Percentiles rank a stretch among this genome's conserved stretches.
These are phyloP conservation scores for Breynia disticha DNA, from an alignment of 441 rosid genomes.

Conservation along the genomic window DNA sequence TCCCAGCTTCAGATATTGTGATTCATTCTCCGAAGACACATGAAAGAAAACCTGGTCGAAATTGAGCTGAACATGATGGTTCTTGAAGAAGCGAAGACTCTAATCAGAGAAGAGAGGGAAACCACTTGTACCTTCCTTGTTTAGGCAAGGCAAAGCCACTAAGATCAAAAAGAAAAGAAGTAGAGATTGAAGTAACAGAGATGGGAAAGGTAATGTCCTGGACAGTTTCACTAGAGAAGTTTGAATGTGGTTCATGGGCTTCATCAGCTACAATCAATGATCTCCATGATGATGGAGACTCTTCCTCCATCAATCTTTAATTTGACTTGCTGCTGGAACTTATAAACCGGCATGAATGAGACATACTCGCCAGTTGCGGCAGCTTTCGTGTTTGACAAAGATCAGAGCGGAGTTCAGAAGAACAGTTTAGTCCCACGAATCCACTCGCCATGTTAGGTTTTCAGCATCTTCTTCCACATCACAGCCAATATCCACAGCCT, in stretches of 20 bases:
- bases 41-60: not conserved
- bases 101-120: slow-evolving; percentile 23
- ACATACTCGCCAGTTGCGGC: slow-evolving; percentile 59
- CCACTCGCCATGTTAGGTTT: slow-evolving; percentile 61
- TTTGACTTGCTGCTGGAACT: slow-evolving; percentile 60
- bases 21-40: slow-evolving; percentile 1
- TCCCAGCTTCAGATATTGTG: slow-evolving; percentile 19
- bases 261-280: slow-evolving; percentile 38
- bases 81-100: slow-evolving; percentile 15
- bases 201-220: slow-evolving; percentile 31
- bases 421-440: slow-evolving; percentile 38
- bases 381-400: slow-evolving; percentile 60
- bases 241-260: slow-evolving; percentile 84
- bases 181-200: slow-evolving; percentile 7
- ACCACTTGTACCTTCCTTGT: slow-evolving; percentile 65
- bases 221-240: slow-evolving; percentile 64
- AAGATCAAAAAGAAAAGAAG: slow-evolving; percentile 33
- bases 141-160: slow-evolving; percentile 56
- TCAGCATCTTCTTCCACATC: slow-evolving; percentile 41
- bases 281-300: slow-evolving; percentile 21
- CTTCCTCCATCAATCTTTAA: slow-evolving; percentile 26
- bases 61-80: slow-evolving; percentile 20
- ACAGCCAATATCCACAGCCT: slow-evolving; percentile 41
- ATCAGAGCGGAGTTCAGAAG: slow-evolving; percentile 45
- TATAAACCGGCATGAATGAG: slow-evolving; percentile 34